Conservation (phyloP, 2,329 filamentous ascomycete species). For the Stachybotrys elegans region DNA sequence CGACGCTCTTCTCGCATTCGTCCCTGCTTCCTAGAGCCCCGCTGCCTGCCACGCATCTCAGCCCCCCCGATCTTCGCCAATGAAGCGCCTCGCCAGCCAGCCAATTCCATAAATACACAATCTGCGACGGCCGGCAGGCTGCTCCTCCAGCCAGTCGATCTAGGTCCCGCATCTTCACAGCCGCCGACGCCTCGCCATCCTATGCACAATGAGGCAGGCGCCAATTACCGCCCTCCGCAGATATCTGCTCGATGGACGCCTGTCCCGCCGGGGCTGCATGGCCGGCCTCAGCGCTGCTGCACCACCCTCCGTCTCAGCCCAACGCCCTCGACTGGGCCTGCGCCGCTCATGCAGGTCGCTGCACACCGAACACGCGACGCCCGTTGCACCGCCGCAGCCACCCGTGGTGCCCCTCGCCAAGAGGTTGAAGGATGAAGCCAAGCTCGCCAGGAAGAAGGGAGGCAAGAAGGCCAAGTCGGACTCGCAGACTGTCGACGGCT, state of each 20-base stretch:
- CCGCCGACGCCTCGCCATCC: too few relatives aligned
- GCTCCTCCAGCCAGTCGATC: too few relatives aligned
- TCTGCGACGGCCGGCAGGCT: too few relatives aligned
- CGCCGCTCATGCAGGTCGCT: constrained; percentile 19
- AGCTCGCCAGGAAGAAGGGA: constrained; percentile 63
- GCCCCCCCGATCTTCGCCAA: too few relatives aligned
- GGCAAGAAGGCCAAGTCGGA: constrained; percentile 41
- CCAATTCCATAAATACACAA: too few relatives aligned
- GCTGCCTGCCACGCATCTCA: too few relatives aligned
- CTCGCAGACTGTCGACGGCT: constrained; percentile 56
- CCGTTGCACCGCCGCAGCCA: constrained; percentile 12
- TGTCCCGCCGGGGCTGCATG: constrained; percentile 38
- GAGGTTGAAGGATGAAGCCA: constrained; percentile 65
- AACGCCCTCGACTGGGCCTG: too few relatives aligned
- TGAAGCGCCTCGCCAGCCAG: too few relatives aligned
- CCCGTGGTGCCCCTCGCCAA: constrained; percentile 57
- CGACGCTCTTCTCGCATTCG: too few relatives aligned
- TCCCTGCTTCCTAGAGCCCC: too few relatives aligned
- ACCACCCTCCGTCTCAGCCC: constrained; percentile 7
- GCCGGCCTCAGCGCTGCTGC: constrained; percentile 9
- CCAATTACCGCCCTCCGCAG: constrained; percentile 38
- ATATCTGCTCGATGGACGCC: constrained; percentile 43
- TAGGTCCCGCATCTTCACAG: too few relatives aligned
- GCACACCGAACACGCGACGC: constrained; percentile 23
- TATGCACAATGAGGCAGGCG: constrained; percentile 36